A percentile compares a stretch with the other conserved stretches of the same genome.
Conservation (phyloP, 164 flowering plant species). For the Chimonanthus salicifolius region DNA sequence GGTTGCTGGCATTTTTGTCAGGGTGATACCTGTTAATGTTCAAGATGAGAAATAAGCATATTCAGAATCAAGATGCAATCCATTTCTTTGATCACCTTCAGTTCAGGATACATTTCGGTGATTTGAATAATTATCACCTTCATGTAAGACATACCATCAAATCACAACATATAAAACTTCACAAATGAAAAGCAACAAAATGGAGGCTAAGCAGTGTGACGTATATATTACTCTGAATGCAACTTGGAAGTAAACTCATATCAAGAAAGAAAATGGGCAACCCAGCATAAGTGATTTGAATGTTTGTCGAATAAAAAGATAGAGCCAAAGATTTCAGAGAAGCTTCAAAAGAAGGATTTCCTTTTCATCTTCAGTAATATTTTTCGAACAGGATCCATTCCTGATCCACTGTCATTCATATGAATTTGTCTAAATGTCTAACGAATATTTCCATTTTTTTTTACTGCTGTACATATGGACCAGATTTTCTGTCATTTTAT, state of each 20-base stretch:
- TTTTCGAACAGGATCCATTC: too few species aligned
- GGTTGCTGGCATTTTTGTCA: slow-evolving; percentile 62
- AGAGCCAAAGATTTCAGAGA: not conserved
- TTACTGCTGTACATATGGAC: too few species aligned
- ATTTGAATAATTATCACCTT: not conserved
- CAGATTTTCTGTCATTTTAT: too few species aligned
- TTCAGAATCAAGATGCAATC: not conserved
- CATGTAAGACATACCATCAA: not conserved
- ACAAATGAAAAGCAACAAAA: not conserved
- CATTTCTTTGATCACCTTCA: not conserved
- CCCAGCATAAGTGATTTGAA: not conserved
- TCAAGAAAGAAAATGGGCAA: not conserved
- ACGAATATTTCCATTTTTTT: too few species aligned
- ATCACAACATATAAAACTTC: not conserved
- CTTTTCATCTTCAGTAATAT: not conserved
- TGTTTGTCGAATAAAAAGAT: not conserved
- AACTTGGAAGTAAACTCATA: not conserved
- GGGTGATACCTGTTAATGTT: slow-evolving; percentile 27
- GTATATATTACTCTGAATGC: not conserved
- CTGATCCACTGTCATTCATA: too few species aligned
- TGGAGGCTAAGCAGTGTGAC: not conserved
- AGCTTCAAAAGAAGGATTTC: not conserved
- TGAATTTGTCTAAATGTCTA: too few species aligned
- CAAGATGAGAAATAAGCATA: not conserved
- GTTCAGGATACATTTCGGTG: not conserved